Percentiles rank a stretch among this genome's conserved stretches.
Evolutionary conservation across 2,329 filamentous ascomycete species (phyloP).

Genomic region (Neonectria magnoliae): DNA sequence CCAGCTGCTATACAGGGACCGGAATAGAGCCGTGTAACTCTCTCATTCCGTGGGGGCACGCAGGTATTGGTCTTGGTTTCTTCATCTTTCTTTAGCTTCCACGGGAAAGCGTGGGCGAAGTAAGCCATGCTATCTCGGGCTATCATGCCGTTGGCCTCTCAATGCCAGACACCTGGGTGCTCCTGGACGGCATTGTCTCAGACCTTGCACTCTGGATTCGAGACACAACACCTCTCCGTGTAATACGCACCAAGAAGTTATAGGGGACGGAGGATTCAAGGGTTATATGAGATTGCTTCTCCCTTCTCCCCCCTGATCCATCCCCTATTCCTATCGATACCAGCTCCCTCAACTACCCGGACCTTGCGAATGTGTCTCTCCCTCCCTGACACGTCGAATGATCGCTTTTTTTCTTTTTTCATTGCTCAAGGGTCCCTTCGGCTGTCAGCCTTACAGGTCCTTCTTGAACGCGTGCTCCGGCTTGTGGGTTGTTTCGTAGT

Average conservation of each 20-base stretch:
- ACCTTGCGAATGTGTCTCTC: not conserved
- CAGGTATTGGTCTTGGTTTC: not conserved
- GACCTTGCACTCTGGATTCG: slow-evolving; percentile 11
- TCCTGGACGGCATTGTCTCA: slow-evolving; percentile 23
- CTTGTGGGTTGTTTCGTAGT: slow-evolving; percentile 96
- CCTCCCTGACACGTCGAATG: slow-evolving; percentile 1
- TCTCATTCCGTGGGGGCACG: not conserved
- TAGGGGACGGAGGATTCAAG: not conserved
- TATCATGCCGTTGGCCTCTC: slow-evolving; percentile 13
- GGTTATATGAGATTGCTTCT: not conserved
- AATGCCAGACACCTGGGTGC: slow-evolving; percentile 6
- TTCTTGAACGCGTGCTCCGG: slow-evolving; percentile 80
- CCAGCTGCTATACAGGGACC: not conserved
- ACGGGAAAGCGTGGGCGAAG: not conserved
- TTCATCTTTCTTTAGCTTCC: not conserved
- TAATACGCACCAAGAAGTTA: not conserved
- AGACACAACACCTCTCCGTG: not conserved
- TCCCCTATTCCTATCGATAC: not conserved
- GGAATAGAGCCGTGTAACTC: not conserved
- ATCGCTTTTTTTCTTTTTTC: not conserved
- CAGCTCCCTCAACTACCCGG: not conserved
- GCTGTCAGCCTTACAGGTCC: slow-evolving; percentile 56
- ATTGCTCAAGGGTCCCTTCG: slow-evolving; percentile 19
- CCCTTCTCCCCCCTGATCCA: slow-evolving; percentile 7
- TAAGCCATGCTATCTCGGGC: not conserved